These are phyloP conservation scores for Picocystis salinarum DNA, from an alignment of 139 green algal genomes.

Conservation along the genomic window DNA sequence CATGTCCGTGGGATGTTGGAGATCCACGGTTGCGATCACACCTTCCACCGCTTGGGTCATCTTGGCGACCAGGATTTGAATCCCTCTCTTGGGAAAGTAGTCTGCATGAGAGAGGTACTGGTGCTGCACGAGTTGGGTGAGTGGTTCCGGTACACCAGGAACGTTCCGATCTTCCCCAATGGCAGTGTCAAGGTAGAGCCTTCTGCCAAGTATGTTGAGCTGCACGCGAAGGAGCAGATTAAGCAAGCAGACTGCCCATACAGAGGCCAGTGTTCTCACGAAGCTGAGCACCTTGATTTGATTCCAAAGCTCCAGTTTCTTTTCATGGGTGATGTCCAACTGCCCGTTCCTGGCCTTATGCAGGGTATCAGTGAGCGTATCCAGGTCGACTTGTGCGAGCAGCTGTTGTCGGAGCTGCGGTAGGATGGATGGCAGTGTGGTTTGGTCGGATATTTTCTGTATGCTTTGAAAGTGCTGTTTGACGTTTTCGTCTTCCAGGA, in stretches of 20 bases:
- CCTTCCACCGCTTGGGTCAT: too few species aligned
- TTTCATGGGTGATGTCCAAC: slow-evolving; percentile 6
- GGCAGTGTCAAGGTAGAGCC: slow-evolving; percentile 57
- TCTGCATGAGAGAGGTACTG: too few species aligned
- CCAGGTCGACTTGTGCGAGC: slow-evolving; percentile 17
- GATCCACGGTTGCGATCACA: too few species aligned
- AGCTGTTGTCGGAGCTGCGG: slow-evolving; percentile 20
- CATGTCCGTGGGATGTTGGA: too few species aligned
- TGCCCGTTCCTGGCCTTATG: background rate
- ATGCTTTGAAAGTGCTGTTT: slow-evolving; percentile 42
- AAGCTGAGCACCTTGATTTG: slow-evolving; percentile 32
- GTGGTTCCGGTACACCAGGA: too few species aligned
- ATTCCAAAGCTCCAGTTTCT: slow-evolving; percentile 34
- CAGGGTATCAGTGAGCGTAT: slow-evolving; percentile 21
- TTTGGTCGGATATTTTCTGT: slow-evolving; percentile 40
- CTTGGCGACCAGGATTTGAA: too few species aligned
- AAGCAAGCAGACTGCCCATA: slow-evolving; percentile 44
- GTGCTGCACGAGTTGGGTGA: too few species aligned
- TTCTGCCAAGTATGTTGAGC: slow-evolving; percentile 52
- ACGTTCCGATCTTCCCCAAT: too few species aligned
- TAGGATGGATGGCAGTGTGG: slow-evolving; percentile 44
- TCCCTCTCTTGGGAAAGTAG: too few species aligned
- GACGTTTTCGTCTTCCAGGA: too few species aligned
- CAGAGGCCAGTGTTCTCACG: slow-evolving; percentile 10
- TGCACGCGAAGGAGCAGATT: slow-evolving; percentile 46